These are phyloP conservation scores for Quercus lobata DNA, from an alignment of 331 rosid genomes.

Conservation along the genomic window DNA sequence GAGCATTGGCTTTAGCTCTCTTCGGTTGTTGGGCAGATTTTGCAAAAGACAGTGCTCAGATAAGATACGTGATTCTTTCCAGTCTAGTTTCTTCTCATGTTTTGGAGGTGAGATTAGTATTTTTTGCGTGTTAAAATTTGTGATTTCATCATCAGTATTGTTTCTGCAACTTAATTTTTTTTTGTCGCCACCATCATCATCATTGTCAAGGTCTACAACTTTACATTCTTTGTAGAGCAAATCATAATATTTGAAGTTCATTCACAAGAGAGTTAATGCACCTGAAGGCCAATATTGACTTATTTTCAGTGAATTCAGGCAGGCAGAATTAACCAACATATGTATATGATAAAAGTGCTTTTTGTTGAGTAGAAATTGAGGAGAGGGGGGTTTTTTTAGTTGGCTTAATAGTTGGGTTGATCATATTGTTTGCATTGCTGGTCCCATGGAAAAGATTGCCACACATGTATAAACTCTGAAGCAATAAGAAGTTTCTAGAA, in stretches of 20 bases:
- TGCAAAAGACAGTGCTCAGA: slow-evolving; percentile 58
- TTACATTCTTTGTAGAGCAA: not conserved
- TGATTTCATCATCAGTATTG: not conserved
- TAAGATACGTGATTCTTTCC: slow-evolving; percentile 70
- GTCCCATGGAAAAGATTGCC: not conserved
- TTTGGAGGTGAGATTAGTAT: slow-evolving; percentile 47
- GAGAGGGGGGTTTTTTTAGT: too few relatives aligned
- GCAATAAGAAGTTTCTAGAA: not conserved
- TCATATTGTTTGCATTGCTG: too few relatives aligned
- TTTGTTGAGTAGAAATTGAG: too few relatives aligned
- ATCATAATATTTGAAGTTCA: not conserved
- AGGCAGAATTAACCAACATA: too few relatives aligned
- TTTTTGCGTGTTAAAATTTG: not conserved
- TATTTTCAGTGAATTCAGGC: not conserved
- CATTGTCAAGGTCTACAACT: not conserved
- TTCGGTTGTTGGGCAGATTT: slow-evolving; percentile 93
- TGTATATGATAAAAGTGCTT: too few relatives aligned
- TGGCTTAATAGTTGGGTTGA: too few relatives aligned
- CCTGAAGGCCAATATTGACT: not conserved
- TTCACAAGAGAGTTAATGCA: not conserved
- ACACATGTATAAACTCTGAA: not conserved
- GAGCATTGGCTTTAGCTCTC: slow-evolving; percentile 59
- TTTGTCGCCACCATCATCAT: not conserved
- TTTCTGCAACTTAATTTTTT: not conserved
- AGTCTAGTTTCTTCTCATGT: slow-evolving; percentile 63